Evolutionary conservation across 2,329 filamentous ascomycete species (phyloP).

Genomic region (Nemania abortiva): DNA sequence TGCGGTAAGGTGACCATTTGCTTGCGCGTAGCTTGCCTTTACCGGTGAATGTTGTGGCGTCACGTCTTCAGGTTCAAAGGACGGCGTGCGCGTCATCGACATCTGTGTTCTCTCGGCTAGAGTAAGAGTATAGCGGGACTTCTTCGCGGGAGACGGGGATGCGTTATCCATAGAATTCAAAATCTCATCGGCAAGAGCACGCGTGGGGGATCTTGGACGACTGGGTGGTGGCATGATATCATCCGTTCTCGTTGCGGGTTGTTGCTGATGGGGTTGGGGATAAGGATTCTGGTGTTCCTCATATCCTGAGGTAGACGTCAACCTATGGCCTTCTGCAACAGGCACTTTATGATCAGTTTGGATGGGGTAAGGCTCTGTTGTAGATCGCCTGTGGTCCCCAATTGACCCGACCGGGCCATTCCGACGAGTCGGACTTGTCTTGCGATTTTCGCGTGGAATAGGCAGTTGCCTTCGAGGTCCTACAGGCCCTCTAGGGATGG

Average conservation of each 20-base stretch:
- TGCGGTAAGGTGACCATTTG: constrained; percentile 40
- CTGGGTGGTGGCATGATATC: constrained; percentile 36
- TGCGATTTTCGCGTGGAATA: constrained; percentile 18
- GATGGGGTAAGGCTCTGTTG: constrained; percentile 6
- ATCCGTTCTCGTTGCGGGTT: constrained; percentile 11
- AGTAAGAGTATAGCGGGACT: constrained; percentile 68
- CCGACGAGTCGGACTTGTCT: constrained; percentile 22
- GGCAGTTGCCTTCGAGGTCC: constrained; percentile 27
- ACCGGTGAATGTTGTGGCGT: constrained; percentile 39
- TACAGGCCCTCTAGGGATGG: constrained; percentile 22
- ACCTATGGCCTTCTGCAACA: constrained; percentile 4
- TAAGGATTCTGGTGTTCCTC: constrained; percentile 13
- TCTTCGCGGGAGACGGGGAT: constrained; percentile 70
- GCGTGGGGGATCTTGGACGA: constrained; percentile 57
- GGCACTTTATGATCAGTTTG: constrained; percentile 2
- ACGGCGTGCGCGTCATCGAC: constrained; percentile 74
- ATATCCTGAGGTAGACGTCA: background rate
- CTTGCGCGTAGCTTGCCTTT: constrained; percentile 38
- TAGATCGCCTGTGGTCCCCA: constrained; percentile 14
- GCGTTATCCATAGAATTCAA: constrained; percentile 65
- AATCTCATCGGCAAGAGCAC: constrained; percentile 68
- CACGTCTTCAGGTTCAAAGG: constrained; percentile 53
- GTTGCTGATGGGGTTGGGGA: constrained; percentile 11
- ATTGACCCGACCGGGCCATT: constrained; percentile 9
- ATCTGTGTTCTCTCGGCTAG: constrained; percentile 83